These are phyloP conservation scores for Lepiota venenata DNA, from an alignment of 768 basidiomycete genomes.

Conservation along the genomic window DNA sequence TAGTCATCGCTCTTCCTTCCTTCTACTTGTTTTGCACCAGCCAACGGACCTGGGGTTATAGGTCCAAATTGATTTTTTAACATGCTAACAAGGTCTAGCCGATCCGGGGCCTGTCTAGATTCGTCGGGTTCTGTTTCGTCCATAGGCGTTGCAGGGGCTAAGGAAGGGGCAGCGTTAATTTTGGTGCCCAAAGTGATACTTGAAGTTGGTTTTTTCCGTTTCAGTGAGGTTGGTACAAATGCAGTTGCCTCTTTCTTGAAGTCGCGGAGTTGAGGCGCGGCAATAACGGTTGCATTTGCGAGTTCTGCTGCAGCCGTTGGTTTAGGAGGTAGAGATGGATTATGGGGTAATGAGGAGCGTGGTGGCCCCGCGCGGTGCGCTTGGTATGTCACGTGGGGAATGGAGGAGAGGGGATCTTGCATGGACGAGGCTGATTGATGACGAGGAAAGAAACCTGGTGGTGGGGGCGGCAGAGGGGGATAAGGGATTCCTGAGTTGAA, in stretches of 20 bases:
- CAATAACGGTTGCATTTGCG: conserved; percentile 70
- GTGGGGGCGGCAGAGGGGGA: conserved; percentile 21
- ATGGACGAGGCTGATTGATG: conserved; percentile 50
- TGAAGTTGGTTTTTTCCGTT: conserved; percentile 58
- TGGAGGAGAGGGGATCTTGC: conserved; percentile 75
- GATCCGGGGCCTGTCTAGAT: conserved; percentile 17
- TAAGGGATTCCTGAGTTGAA: conserved; percentile 3
- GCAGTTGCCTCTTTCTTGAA: conserved; percentile 93
- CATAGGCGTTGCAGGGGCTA: conserved; percentile 27
- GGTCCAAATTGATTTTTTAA: conserved; percentile 60
- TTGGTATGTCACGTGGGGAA: conserved; percentile 79
- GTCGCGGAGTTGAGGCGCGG: conserved; percentile 86
- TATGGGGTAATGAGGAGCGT: conserved; percentile 17
- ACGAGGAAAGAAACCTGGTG: conserved; percentile 49
- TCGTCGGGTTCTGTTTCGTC: conserved; percentile 23
- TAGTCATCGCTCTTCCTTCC: conserved; percentile 64
- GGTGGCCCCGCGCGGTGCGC: conserved; percentile 52
- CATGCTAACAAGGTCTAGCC: conserved; percentile 65
- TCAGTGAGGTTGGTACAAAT: conserved; percentile 82
- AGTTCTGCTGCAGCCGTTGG: conserved; percentile 33
- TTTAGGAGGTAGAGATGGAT: conserved; percentile 31
- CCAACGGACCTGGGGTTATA: conserved; percentile 16
- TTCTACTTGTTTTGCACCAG: conserved; percentile 21
- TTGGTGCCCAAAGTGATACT: conserved; percentile 30
- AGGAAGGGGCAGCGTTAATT: conserved; percentile 64